phyloP scores from a whole-genome alignment of 441 rosid genomes.

The Jatropha podagrica region DNA sequence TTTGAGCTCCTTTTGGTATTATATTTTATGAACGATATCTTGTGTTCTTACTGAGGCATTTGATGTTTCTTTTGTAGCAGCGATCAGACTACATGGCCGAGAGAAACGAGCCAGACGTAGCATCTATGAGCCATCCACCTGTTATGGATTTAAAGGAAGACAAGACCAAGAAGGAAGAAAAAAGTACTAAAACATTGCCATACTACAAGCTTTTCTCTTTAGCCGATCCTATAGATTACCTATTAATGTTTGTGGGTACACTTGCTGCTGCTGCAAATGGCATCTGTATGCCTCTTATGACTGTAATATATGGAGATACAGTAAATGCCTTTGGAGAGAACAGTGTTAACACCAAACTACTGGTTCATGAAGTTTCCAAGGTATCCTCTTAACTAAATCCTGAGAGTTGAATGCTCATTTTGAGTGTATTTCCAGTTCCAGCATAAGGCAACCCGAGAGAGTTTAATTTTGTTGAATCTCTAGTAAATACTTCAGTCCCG shows the following conservation, averaged over 20 bases:
- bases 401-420: neutral
- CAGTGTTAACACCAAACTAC: conserved; percentile 1
- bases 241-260: conserved; percentile 46
- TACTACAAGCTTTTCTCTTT: conserved; percentile 47
- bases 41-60: neutral
- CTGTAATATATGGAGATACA: conserved; percentile 35
- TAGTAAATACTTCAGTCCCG: neutral
- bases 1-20: neutral
- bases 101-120: conserved; percentile 13
- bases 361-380: conserved; percentile 35
- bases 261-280: conserved; percentile 42
- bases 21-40: no score
- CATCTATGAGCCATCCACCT: conserved; percentile 15
- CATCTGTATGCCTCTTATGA: conserved; percentile 35
- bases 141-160: neutral
- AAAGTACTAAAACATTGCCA: conserved; percentile 24
- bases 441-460: neutral
- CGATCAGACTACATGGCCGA: conserved; percentile 21
- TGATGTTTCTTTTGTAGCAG: neutral
- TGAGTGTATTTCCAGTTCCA: neutral
- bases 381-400: conserved; percentile 22
- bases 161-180: conserved; percentile 20
- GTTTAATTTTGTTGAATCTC: neutral
- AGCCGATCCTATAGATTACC: conserved; percentile 36
- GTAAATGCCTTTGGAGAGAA: conserved; percentile 37